Evolutionary conservation across 2,329 filamentous ascomycete genomes (phyloP).

Genomic region (Intubia oerlemansii): DNA sequence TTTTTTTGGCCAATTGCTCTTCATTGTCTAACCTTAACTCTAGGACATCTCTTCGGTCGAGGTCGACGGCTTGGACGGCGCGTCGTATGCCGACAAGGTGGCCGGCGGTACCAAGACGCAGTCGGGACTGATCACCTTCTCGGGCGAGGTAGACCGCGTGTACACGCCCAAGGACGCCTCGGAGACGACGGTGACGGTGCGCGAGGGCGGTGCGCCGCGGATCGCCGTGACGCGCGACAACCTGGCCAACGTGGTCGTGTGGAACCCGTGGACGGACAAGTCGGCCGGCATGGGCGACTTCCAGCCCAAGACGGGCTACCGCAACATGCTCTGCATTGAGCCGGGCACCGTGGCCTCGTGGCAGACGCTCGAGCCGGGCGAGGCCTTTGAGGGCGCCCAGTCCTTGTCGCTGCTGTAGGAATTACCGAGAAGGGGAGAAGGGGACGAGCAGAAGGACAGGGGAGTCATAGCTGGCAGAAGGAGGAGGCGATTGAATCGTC

Average conservation of each 20-base stretch:
- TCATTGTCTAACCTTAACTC: slow-evolving; percentile 1
- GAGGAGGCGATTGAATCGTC: too few relatives aligned
- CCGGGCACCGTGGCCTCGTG: slow-evolving; percentile 65
- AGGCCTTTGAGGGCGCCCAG: slow-evolving; percentile 41
- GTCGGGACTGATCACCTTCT: slow-evolving; percentile 41
- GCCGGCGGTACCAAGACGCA: slow-evolving; percentile 44
- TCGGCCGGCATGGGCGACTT: slow-evolving; percentile 70
- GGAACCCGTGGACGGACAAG: slow-evolving; percentile 92
- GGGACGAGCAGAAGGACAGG: too few relatives aligned
- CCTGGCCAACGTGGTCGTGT: slow-evolving; percentile 73
- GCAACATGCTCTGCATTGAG: slow-evolving; percentile 88
- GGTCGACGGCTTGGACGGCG: slow-evolving; percentile 55
- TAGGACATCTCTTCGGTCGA: slow-evolving; percentile 60
- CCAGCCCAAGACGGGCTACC: slow-evolving; percentile 70
- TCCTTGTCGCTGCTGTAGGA: slow-evolving; percentile 21
- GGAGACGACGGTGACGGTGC: slow-evolving; percentile 33
- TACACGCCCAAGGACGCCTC: slow-evolving; percentile 53
- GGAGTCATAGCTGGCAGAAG: too few relatives aligned
- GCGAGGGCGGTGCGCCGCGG: slow-evolving; percentile 37
- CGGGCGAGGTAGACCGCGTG: slow-evolving; percentile 67
- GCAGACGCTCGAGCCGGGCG: slow-evolving; percentile 66
- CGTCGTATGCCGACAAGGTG: slow-evolving; percentile 71
- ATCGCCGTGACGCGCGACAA: slow-evolving; percentile 69
- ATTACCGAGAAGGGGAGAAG: too few relatives aligned
- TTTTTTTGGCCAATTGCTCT: background rate